A percentile compares a stretch with the other conserved stretches of the same genome.
Conservation (phyloP, 345 rosid species). For the Lepidium aucheri region DNA sequence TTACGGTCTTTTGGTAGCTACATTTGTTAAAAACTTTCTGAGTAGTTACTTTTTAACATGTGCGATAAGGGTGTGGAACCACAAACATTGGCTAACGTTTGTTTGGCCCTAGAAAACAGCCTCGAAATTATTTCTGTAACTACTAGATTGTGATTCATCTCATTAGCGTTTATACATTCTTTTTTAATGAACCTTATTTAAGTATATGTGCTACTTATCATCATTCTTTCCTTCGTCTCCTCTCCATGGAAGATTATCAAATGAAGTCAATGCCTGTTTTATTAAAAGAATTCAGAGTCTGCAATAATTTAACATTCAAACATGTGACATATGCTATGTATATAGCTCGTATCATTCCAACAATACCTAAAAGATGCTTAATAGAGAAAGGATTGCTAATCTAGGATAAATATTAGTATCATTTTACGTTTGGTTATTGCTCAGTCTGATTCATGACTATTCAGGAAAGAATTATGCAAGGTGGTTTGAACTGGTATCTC, state of each 20-base stretch:
- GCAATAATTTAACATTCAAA: not conserved
- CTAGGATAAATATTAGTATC: not conserved
- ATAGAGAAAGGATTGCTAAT: not conserved
- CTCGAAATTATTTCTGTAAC: slow-evolving; percentile 95
- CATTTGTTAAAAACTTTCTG: not conserved
- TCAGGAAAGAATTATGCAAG: not conserved
- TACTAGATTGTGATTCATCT: slow-evolving; percentile 14
- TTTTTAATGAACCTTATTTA: not conserved
- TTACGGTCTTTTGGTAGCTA: not conserved
- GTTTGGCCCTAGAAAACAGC: slow-evolving; percentile 89
- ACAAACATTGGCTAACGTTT: slow-evolving; percentile 92
- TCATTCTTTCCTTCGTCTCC: not conserved
- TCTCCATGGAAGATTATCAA: not conserved
- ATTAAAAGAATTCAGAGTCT: not conserved
- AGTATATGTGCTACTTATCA: not conserved
- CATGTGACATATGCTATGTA: not conserved
- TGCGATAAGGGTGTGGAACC: slow-evolving; percentile 91
- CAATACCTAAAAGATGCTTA: not conserved
- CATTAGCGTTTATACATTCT: not conserved
- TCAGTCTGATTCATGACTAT: not conserved
- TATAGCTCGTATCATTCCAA: not conserved
- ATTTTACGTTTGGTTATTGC: not conserved
- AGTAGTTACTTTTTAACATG: slow-evolving; percentile 8
- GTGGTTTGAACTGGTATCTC: not conserved
- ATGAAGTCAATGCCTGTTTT: not conserved